Conservation (phyloP, 768 basidiomycete species). For the Termitomyces sp. region DNA sequence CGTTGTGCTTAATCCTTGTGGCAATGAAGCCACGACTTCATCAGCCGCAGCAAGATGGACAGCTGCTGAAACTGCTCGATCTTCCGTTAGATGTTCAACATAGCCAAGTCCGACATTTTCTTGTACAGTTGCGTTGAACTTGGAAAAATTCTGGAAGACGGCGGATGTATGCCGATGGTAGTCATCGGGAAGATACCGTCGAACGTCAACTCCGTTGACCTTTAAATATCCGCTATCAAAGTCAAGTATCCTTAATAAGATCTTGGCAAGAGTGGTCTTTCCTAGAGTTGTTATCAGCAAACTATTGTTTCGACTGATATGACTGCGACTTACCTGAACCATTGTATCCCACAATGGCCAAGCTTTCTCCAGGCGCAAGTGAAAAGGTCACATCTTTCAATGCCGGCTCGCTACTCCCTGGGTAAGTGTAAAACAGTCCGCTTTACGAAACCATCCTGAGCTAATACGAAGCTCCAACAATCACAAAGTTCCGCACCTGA, state of each 20-base stretch:
- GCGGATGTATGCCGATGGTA: slow-evolving; percentile 73
- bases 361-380: slow-evolving; percentile 67
- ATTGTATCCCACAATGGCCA: slow-evolving; percentile 84
- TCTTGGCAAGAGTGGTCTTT: slow-evolving; percentile 83
- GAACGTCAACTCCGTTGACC: slow-evolving; percentile 67
- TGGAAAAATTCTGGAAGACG: slow-evolving; percentile 83
- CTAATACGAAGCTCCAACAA: slow-evolving; percentile 3
- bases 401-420: slow-evolving; percentile 62
- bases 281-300: slow-evolving; percentile 34
- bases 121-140: slow-evolving; percentile 68
- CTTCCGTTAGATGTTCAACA: slow-evolving; percentile 55
- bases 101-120: slow-evolving; percentile 87
- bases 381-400: slow-evolving; percentile 65
- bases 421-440: slow-evolving; percentile 68
- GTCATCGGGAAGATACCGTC: slow-evolving; percentile 58
- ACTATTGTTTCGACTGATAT: neutral
- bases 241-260: slow-evolving; percentile 73
- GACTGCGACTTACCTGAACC: slow-evolving; percentile 57
- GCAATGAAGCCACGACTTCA: slow-evolving; percentile 56
- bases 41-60: slow-evolving; percentile 69
- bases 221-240: slow-evolving; percentile 64
- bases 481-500: slow-evolving; percentile 40
- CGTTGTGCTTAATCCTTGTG: slow-evolving; percentile 67
- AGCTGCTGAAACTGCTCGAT: slow-evolving; percentile 55
- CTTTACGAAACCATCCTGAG: slow-evolving; percentile 15